Conservation (phyloP, 257 asterid genomes). For the Solanum rostratum region DNA sequence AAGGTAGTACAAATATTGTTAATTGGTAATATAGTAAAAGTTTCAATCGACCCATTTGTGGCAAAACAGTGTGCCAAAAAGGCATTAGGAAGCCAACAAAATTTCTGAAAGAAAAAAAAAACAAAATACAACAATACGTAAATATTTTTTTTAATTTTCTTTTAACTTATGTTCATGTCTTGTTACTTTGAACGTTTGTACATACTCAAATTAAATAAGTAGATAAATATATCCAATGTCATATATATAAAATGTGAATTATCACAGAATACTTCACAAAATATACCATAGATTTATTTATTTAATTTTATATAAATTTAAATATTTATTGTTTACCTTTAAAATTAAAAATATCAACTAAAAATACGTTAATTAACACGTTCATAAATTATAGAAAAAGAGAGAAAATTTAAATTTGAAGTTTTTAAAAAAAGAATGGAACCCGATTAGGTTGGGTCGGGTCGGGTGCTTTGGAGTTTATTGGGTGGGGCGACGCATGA, state of each 20-base stretch:
- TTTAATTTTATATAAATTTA: no score
- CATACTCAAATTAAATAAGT: no score
- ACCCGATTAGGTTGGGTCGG: background rate
- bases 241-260: no score
- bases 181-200: no score
- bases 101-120: background rate
- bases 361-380: no score
- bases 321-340: no score
- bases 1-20: background rate
- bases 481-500: background rate
- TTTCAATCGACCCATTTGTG: background rate
- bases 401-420: background rate
- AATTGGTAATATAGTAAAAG: background rate
- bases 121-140: background rate
- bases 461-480: background rate
- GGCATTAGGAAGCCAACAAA: background rate
- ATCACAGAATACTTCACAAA: no score
- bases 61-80: background rate
- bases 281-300: no score
- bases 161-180: background rate
- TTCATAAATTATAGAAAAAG: background rate
- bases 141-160: background rate
- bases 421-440: no score
- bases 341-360: no score
- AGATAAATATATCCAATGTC: no score